Percentiles rank a stretch among this genome's conserved stretches.
Evolutionary conservation across 805 yeast species (phyloP).

Genomic region (Alloascoidea africana): DNA sequence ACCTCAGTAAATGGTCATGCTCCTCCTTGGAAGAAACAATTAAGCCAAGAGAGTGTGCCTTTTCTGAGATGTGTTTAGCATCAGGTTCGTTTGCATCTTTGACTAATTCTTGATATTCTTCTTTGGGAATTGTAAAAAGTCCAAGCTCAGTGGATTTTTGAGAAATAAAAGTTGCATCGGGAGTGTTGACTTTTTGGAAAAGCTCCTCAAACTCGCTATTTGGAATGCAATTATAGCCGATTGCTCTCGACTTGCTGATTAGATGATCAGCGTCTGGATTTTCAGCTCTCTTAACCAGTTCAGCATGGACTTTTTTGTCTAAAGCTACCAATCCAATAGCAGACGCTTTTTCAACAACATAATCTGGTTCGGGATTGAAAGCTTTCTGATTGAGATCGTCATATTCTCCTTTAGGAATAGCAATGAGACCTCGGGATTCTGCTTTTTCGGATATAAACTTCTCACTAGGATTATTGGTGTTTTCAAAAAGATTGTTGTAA

Average conservation of each 20-base stretch:
- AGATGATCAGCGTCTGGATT: slow-evolving; percentile 2
- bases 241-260: neutral
- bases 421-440: neutral
- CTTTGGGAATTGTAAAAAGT: slow-evolving; percentile 14
- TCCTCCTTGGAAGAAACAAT: neutral
- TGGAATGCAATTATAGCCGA: neutral
- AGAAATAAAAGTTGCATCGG: slow-evolving; percentile 2
- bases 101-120: slow-evolving; percentile 8
- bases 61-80: slow-evolving; percentile 4
- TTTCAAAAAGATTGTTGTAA: neutral
- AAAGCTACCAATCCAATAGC: slow-evolving; percentile 15
- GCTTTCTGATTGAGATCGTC: neutral
- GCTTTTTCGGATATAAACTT: neutral
- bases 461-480: neutral
- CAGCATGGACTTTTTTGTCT: slow-evolving; percentile 11
- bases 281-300: slow-evolving; percentile 9
- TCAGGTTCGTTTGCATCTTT: slow-evolving; percentile 8
- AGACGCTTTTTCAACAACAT: slow-evolving; percentile 15
- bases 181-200: slow-evolving; percentile 11
- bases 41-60: neutral
- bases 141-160: slow-evolving; percentile 7
- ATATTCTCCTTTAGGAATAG: neutral
- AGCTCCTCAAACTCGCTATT: slow-evolving; percentile 2
- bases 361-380: slow-evolving; percentile 18
- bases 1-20: neutral